Evolutionary conservation across 345 rosid genomes (phyloP), one percentile per base, ranked within the genome.

Genomic region (Barbarea vulgaris): DNA sequence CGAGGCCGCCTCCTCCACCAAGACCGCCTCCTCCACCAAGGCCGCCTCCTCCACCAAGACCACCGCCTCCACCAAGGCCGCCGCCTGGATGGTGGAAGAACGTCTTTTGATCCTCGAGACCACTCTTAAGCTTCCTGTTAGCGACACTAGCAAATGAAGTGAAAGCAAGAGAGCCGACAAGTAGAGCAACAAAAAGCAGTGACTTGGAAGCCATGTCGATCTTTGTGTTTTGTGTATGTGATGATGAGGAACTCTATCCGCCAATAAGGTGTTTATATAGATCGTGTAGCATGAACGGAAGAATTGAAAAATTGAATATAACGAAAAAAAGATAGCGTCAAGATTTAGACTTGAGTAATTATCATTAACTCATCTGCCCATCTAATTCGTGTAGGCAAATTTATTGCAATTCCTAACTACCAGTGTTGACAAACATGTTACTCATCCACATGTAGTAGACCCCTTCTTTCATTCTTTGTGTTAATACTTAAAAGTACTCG

Each of bases 1-100:
- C 74, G 0, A 80, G 76, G 1, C 84, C 87, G 0, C 81, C 79
- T 10, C 83, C 85, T 34, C 77, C 79, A 0, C 69, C 84, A 1
- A 80, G 78, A 3, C 80, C 82, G 0, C 78, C 46, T 1, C 21
- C 83, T 0, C 77, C 34, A 6, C 8, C 34, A 42, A 1, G 48
- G 11, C 80, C 85, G 0, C 73, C 81, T 4, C 83, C 84, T 33
- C 79, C 83, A 21, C 41, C 85, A 1, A 79, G 77, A 3, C 79
- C 82, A 0, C 78, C 50, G 5, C 77, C 83, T 3, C 75, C 79
- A 1, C 76, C 86, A 24, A 75, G 52, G 0, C 83, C 81, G 0
- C 83, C 81, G 0, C 79, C 84, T 0, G 74, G 13, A 53, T 56
- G 67, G 37, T 64, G 76, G 47, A 34, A 70, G 54, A 77, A 77